phyloP scores from a whole-genome alignment of 805 yeast genomes.

The Saccharomycopsis babjevae region DNA sequence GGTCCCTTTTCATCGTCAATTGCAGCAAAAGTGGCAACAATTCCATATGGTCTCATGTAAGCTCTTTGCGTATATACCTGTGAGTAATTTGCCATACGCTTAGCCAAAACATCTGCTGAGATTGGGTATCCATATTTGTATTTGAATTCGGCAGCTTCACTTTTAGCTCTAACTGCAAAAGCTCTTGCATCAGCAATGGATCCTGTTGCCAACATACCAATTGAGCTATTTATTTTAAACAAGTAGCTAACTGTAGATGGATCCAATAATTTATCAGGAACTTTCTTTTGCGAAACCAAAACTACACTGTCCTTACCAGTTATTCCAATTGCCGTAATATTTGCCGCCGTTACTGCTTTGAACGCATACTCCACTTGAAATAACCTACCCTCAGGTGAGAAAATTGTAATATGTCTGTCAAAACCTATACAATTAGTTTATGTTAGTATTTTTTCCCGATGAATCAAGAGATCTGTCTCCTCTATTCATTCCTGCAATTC shows the following conservation, averaged over 20 bases:
- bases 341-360: slow-evolving; percentile 90
- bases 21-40: slow-evolving; percentile 78
- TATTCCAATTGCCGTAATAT: slow-evolving; percentile 80
- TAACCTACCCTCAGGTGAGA: slow-evolving; percentile 96
- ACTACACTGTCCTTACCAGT: slow-evolving; percentile 83
- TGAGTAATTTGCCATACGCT: slow-evolving; percentile 90
- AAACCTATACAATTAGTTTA: slow-evolving; percentile 70
- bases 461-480: slow-evolving; percentile 22
- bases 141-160: slow-evolving; percentile 93
- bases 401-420: slow-evolving; percentile 96
- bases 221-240: slow-evolving; percentile 66
- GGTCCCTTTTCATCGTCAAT: slow-evolving; percentile 90
- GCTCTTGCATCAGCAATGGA: slow-evolving; percentile 94
- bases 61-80: slow-evolving; percentile 97
- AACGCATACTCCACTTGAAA: slow-evolving; percentile 98
- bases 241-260: slow-evolving; percentile 78
- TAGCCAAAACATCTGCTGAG: slow-evolving; percentile 88
- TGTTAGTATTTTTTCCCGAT: background rate
- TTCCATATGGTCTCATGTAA: slow-evolving; percentile 97
- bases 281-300: slow-evolving; percentile 87
- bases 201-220: slow-evolving; percentile 91
- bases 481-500: background rate
- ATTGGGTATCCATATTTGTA: slow-evolving; percentile 94
- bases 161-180: slow-evolving; percentile 78
- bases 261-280: slow-evolving; percentile 89